Evolutionary conservation across 805 yeast genomes (phyloP), one percentile per base, ranked within the genome.

Genomic region (Lipomyces mesembrius): DNA sequence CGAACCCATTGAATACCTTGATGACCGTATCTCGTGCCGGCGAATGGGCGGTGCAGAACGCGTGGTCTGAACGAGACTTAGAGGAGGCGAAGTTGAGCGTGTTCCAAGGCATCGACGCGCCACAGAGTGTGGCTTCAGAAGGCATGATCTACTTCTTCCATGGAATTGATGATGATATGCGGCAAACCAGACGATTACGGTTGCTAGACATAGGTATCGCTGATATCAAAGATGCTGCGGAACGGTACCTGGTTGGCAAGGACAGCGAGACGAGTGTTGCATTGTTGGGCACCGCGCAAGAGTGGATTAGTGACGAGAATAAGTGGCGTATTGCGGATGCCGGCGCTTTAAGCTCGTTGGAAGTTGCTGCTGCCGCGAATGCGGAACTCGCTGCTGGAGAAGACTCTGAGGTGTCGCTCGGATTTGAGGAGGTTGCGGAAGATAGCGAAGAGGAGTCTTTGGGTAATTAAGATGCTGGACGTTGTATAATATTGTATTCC

Each of bases 91-190:
- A 94, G 76, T 80, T 95, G 73, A 86, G 96, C 11, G 86, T 95
- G 46, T 95, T 95, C 85, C 99, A 95, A 79, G 85, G 88, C 65
- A 80, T 95, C 17, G 99, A 95, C 79, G 90, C 97, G 0, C 99
- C 99, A 12, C 83, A 85, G 55, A 88, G 93, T 75, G 88, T 92
- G 17, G 84, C 90, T 59, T 83, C 85, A 46, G 97, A 95, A 77
- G 97, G 97, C 12, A 80, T 85, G 71, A 77, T 84, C 17, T 77
- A 81, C 14, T 91, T 93, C 78, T 80, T 84, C 61, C 85, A 87
- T 65, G 92, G 90, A 0, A 83, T 94, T 49, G 86, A 89, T 43
- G 91, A 90, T 72, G 92, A 88, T 43, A 83, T 90, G 88, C 85
- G 88, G 75, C 97, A 94, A 77, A 80, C 79, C 57, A 85, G 98